Evolutionary conservation across 768 basidiomycete genomes (phyloP).

Genomic region (Russula brevipes): DNA sequence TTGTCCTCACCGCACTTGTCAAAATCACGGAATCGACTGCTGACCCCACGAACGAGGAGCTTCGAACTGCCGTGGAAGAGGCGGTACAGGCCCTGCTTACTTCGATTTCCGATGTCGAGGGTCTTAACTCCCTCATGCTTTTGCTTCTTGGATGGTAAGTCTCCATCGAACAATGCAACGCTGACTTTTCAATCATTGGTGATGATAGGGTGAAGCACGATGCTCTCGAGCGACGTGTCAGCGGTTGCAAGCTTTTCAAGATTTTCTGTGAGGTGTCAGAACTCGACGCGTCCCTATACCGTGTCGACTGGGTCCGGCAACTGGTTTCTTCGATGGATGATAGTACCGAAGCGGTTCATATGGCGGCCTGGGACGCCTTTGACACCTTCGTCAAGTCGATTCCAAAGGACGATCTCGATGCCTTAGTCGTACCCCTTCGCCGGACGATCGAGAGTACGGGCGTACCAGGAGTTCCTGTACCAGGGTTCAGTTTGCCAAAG

Average conservation of each 20-base stretch:
- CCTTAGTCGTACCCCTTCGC: slow-evolving; percentile 83
- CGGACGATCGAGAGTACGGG: slow-evolving; percentile 84
- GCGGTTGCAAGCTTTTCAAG: slow-evolving; percentile 71
- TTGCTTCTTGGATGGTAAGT: slow-evolving; percentile 81
- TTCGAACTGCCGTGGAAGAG: slow-evolving; percentile 63
- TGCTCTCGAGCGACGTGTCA: slow-evolving; percentile 63
- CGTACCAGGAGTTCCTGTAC: slow-evolving; percentile 66
- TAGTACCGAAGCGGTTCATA: slow-evolving; percentile 63
- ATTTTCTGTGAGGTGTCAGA: slow-evolving; percentile 80
- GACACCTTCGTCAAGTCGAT: slow-evolving; percentile 86
- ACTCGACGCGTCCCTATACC: slow-evolving; percentile 78
- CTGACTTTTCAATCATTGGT: not conserved
- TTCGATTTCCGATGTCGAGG: slow-evolving; percentile 82
- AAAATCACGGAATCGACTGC: slow-evolving; percentile 64
- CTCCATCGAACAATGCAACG: not conserved
- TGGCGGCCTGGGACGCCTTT: slow-evolving; percentile 75
- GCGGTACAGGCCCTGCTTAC: slow-evolving; percentile 68
- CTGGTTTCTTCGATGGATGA: slow-evolving; percentile 83
- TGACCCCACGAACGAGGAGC: slow-evolving; percentile 55
- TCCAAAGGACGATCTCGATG: slow-evolving; percentile 90
- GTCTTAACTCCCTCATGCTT: slow-evolving; percentile 85
- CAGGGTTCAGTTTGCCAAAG: slow-evolving; percentile 82
- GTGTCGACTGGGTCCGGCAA: slow-evolving; percentile 91
- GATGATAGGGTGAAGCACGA: slow-evolving; percentile 71
- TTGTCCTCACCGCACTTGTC: slow-evolving; percentile 75